Percentiles rank a stretch among this genome's conserved stretches.
Conservation (phyloP, 768 basidiomycete species). For the Postia placenta region DNA sequence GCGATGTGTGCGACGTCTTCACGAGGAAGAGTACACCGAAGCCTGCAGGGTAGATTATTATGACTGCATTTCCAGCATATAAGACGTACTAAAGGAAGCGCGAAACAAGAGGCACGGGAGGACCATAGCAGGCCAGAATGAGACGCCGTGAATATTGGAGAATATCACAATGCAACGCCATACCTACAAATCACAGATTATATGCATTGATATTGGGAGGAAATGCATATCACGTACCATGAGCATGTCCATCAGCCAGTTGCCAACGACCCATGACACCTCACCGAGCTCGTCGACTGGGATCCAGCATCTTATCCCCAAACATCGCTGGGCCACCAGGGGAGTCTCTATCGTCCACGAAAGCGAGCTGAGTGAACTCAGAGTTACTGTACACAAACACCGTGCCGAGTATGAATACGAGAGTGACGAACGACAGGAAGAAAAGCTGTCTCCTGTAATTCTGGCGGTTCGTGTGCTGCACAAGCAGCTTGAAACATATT, state of each 20-base stretch:
- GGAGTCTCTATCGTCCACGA: background rate
- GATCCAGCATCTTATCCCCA: background rate
- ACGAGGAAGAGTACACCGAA: background rate
- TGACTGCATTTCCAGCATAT: background rate
- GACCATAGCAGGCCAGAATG: background rate
- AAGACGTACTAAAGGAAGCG: background rate
- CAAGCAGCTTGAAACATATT: background rate
- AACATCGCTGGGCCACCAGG: background rate
- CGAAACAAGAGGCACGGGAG: background rate
- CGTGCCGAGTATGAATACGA: background rate
- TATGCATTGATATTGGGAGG: background rate
- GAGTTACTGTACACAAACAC: background rate
- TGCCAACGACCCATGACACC: background rate
- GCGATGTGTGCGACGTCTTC: background rate
- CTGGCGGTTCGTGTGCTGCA: background rate
- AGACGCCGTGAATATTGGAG: background rate
- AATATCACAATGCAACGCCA: conserved; percentile 1
- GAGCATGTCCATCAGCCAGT: background rate
- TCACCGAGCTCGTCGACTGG: background rate
- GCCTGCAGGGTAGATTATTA: background rate
- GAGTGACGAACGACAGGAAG: background rate
- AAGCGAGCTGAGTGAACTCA: background rate
- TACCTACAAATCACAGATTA: no score
- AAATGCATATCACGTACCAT: background rate
- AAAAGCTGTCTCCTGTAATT: background rate